A percentile compares a stretch with the other conserved stretches of the same genome.
Conservation (phyloP, 495 filamentous ascomycete genomes). For the Lophiostoma macrostomum region DNA sequence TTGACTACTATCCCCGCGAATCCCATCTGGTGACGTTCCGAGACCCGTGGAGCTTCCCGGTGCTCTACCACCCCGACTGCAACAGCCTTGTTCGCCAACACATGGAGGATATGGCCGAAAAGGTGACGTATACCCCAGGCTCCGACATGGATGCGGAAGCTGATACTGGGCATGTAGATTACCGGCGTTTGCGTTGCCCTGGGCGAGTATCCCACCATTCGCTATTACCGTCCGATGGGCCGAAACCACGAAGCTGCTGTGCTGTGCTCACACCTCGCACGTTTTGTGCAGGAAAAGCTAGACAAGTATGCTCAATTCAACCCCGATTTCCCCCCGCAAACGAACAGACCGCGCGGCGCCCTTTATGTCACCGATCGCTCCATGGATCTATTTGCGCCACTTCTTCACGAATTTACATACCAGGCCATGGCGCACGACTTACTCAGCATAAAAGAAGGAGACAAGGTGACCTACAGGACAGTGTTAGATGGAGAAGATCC, state of each 20-base stretch:
- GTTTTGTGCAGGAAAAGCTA: conserved; percentile 87
- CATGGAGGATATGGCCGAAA: conserved; percentile 78
- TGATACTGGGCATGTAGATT: conserved; percentile 52
- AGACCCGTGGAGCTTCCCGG: conserved; percentile 91
- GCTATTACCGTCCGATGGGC: conserved; percentile 77
- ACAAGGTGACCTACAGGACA: conserved; percentile 83
- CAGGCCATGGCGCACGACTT: conserved; percentile 97
- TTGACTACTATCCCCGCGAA: conserved; percentile 88
- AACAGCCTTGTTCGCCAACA: conserved; percentile 77
- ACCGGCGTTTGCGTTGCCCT: conserved; percentile 77
- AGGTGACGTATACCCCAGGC: conserved; percentile 53
- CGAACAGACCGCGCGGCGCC: conserved; percentile 76
- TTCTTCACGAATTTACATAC: conserved; percentile 96
- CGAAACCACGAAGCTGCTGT: conserved; percentile 82
- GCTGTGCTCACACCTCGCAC: conserved; percentile 79
- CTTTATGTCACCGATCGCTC: conserved; percentile 86
- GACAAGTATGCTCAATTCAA: conserved; percentile 81
- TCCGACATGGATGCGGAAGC: neutral
- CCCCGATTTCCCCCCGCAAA: conserved; percentile 74
- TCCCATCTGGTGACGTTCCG: conserved; percentile 86
- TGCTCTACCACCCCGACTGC: conserved; percentile 87
- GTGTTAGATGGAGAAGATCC: conserved; percentile 64
- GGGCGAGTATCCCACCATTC: conserved; percentile 84
- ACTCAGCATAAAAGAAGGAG: conserved; percentile 78
- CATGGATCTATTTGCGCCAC: conserved; percentile 82